phyloP scores from a whole-genome alignment of 768 basidiomycete genomes.

The Mycena latifolia region DNA sequence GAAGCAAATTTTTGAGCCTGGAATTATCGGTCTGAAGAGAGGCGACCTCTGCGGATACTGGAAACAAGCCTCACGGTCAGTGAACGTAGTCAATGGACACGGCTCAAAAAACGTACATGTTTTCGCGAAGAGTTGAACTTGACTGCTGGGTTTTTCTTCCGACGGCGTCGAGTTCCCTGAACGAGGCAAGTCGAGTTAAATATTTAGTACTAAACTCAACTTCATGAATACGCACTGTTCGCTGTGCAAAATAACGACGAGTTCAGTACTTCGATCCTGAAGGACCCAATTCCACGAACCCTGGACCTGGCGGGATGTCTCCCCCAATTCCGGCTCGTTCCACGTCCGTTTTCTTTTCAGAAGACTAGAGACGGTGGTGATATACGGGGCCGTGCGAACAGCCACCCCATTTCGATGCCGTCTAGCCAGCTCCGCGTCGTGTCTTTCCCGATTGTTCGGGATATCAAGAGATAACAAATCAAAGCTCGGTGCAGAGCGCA shows the following conservation, averaged over 20 bases:
- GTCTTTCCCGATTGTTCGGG: neutral
- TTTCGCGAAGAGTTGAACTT: no score
- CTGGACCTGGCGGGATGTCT: neutral
- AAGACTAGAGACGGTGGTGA: neutral
- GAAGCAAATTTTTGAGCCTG: neutral
- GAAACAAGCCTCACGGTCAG: neutral
- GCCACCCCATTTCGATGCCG: neutral
- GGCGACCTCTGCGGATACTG: neutral
- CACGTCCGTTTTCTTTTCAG: neutral
- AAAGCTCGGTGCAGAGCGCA: neutral
- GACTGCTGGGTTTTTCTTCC: no score
- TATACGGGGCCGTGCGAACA: neutral
- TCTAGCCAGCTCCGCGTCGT: slow-evolving; percentile 3
- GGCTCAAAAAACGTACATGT: no score
- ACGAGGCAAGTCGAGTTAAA: no score
- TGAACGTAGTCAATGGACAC: no score
- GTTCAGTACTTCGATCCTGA: neutral
- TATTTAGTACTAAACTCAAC: no score
- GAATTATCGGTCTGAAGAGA: neutral
- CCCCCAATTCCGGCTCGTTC: neutral
- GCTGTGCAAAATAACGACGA: neutral
- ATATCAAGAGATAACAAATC: neutral
- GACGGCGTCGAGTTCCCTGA: no score
- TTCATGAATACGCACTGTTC: no score
- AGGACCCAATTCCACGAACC: neutral